Conservation (phyloP, 768 basidiomycete species). For the Sarcodon sp. region DNA sequence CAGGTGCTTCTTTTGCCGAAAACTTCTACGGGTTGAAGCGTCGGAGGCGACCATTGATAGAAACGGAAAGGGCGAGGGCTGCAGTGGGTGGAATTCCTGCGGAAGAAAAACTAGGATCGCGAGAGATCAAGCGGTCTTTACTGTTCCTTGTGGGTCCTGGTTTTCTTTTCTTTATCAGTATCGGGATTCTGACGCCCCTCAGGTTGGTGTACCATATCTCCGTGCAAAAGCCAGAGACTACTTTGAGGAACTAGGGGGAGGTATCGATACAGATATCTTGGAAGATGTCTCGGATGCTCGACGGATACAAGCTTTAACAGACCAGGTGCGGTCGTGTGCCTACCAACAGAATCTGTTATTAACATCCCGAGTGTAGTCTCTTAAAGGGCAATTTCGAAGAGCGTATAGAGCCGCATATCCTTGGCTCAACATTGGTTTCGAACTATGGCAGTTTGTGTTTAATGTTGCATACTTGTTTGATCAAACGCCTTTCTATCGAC, state of each 20-base stretch:
- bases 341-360: conserved; percentile 2
- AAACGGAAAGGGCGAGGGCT: conserved; percentile 50
- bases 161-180: conserved; percentile 1
- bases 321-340: conserved; percentile 30
- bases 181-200: background rate
- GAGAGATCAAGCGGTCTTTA: conserved; percentile 67
- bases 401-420: conserved; percentile 72
- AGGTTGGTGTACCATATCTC: conserved; percentile 86
- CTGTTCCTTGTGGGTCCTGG: conserved; percentile 55
- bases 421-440: conserved; percentile 64
- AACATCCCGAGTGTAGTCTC: conserved; percentile 22
- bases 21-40: conserved; percentile 92
- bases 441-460: conserved; percentile 72
- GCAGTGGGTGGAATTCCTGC: conserved; percentile 54
- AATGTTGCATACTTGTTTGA: conserved; percentile 90
- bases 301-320: conserved; percentile 31
- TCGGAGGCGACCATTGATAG: conserved; percentile 56
- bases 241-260: conserved; percentile 84
- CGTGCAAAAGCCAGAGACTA: conserved; percentile 84
- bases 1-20: conserved; percentile 91
- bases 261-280: conserved; percentile 50
- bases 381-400: conserved; percentile 39
- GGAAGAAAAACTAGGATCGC: conserved; percentile 50
- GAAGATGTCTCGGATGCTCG: conserved; percentile 36
- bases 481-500: conserved; percentile 73